A percentile compares a stretch with the other conserved stretches of the same genome.
Evolutionary conservation across 371 early-diverging fungal genomes (phyloP).

Genomic region (Fennellomyces sp.): DNA sequence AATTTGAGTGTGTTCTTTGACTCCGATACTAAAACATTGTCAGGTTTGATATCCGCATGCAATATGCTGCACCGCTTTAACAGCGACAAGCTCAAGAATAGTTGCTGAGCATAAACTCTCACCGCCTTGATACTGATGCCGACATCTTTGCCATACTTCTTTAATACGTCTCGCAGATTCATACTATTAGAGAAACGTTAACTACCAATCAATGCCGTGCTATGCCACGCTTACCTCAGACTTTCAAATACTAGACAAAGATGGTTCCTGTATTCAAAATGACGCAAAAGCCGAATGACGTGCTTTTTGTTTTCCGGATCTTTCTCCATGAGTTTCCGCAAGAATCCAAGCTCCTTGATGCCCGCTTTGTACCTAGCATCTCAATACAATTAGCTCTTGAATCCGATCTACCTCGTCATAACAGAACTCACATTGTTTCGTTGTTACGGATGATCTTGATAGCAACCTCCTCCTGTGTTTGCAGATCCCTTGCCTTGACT

Average conservation of each 20-base stretch:
- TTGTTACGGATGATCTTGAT: constrained; percentile 96
- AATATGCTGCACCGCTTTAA: constrained; percentile 82
- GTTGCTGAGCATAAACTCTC: constrained; percentile 88
- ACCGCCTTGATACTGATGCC: constrained; percentile 94
- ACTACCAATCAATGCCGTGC: background rate
- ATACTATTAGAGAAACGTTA: constrained; percentile 50
- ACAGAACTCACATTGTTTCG: constrained; percentile 81
- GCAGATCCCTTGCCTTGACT: constrained; percentile 80
- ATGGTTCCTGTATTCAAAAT: constrained; percentile 91
- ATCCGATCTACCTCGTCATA: background rate
- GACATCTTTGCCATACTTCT: constrained; percentile 91
- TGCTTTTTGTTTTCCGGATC: constrained; percentile 91
- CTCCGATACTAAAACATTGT: constrained; percentile 92
- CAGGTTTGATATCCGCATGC: constrained; percentile 99
- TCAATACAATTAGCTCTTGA: background rate
- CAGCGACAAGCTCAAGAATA: constrained; percentile 85
- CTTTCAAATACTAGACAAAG: constrained; percentile 95
- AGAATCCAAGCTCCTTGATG: constrained; percentile 85
- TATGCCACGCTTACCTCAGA: constrained; percentile 52
- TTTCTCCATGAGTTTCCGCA: constrained; percentile 78
- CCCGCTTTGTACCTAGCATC: constrained; percentile 83
- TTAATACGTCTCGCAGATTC: constrained; percentile 92
- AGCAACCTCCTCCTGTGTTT: constrained; percentile 83
- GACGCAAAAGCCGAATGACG: constrained; percentile 77
- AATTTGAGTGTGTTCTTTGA: constrained; percentile 82